These are phyloP conservation scores for Cordyceps fumosorosea DNA, from an alignment of 2,329 filamentous ascomycete species.

Conservation along the genomic window DNA sequence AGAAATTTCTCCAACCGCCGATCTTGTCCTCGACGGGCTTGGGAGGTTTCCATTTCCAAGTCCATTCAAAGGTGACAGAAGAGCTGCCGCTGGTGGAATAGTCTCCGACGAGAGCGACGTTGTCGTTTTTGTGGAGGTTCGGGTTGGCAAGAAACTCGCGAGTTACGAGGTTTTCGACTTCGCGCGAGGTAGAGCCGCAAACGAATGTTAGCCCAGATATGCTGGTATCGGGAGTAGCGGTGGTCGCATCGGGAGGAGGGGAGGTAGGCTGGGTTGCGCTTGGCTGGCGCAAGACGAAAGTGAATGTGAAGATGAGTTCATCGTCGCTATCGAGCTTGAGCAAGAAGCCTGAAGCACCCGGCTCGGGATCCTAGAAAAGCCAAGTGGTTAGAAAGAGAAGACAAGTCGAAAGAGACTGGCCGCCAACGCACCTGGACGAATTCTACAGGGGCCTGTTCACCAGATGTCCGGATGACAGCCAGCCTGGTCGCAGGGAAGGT, in stretches of 20 bases:
- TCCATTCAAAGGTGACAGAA: conserved; percentile 87
- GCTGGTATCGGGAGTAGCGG: conserved; percentile 56
- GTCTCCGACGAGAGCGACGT: conserved; percentile 91
- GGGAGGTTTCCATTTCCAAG: conserved; percentile 94
- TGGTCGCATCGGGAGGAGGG: conserved; percentile 54
- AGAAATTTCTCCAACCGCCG: conserved; percentile 91
- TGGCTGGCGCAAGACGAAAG: conserved; percentile 66
- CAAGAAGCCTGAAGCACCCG: conserved; percentile 63
- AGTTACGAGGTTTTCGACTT: conserved; percentile 90
- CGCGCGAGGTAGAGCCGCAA: conserved; percentile 75
- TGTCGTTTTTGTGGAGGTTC: conserved; percentile 94
- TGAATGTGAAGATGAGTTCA: conserved; percentile 88
- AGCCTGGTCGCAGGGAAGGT: conserved; percentile 78
- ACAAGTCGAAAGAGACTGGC: conserved; percentile 11
- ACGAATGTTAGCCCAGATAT: conserved; percentile 90
- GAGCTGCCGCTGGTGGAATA: conserved; percentile 76
- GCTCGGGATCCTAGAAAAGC: conserved; percentile 65
- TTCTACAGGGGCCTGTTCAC: conserved; percentile 73
- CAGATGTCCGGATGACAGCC: conserved; percentile 61
- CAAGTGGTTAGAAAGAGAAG: conserved; percentile 11
- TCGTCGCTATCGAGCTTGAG: conserved; percentile 86
- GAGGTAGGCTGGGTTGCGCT: conserved; percentile 44
- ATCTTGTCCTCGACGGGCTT: conserved; percentile 73
- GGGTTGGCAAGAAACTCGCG: conserved; percentile 95
- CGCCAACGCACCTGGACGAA: conserved; percentile 71